phyloP scores from a whole-genome alignment of 805 yeast genomes.

The Wickerhamiella parazyma region DNA sequence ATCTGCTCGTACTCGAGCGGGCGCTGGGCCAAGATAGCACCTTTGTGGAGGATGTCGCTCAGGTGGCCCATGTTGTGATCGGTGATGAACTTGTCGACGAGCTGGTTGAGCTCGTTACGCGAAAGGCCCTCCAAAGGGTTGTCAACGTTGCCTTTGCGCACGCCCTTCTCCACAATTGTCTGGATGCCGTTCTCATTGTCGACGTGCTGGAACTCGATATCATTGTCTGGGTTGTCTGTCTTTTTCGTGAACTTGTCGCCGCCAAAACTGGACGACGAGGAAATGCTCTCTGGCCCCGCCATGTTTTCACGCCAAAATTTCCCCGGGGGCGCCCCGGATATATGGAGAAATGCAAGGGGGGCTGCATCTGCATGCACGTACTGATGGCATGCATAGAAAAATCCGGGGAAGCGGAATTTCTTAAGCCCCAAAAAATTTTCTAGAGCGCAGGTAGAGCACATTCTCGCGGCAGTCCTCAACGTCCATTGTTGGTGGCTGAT shows the following conservation, averaged over 20 bases:
- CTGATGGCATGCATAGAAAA: too few relatives aligned
- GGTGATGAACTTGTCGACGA: constrained; percentile 18
- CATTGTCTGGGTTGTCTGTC: neutral
- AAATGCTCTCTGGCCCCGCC: neutral
- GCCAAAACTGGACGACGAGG: neutral
- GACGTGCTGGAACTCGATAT: constrained; percentile 6
- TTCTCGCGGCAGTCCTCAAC: too few relatives aligned
- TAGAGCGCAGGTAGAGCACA: too few relatives aligned
- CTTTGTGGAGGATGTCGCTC: constrained; percentile 24
- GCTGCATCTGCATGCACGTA: neutral
- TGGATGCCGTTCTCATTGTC: neutral
- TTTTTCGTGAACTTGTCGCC: neutral
- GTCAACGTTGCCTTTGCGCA: constrained; percentile 8
- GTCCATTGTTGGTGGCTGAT: too few relatives aligned
- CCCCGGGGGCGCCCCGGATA: neutral
- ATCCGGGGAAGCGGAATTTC: too few relatives aligned
- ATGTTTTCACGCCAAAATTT: neutral
- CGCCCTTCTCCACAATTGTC: constrained; percentile 5
- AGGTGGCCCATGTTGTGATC: constrained; percentile 19
- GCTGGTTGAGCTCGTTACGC: constrained; percentile 16
- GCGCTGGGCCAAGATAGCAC: constrained; percentile 43
- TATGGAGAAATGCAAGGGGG: neutral
- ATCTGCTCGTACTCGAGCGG: constrained; percentile 24
- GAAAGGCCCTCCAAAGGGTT: constrained; percentile 21
- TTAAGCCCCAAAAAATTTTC: too few relatives aligned